Base-by-base conservation (phyloP, 768 basidiomycete genomes). In the Auricularia heimuer region DNA sequence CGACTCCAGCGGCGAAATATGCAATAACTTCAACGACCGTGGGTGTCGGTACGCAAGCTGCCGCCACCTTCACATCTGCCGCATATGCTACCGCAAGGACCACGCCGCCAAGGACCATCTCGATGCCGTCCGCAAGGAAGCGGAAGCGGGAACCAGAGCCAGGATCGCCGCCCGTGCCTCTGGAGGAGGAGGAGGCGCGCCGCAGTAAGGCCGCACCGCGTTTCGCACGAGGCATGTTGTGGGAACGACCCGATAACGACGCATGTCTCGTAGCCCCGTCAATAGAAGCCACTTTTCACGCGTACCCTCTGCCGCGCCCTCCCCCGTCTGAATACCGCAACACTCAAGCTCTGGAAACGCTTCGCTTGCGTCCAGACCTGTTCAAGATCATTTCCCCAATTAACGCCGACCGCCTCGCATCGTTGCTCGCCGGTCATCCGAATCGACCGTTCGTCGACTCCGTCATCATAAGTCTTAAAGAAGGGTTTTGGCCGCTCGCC, bases 401-500 rank as follows among this genome's bases (percentile, higher is more conserved):
- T 63, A 70, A 79, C 18, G 72, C 76, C 24, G 67, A 74, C 18
- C 62, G 47, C 0, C 72, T 80, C 35, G 62, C 75, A 63, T 7
- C 45, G 3, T 68, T 76, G 0, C 65, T 80, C 0, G 8, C 3
- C 0, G 3, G 29, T 3, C 81, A 81, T 66, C 78, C 80, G 0
- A 81, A 80, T 63, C 73, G 66, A 12, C 54, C 70, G 0, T 76
- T 78, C 34, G 79, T 81, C 0, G 6, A 68, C 0, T 81, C 77
- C 0, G 74, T 81, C 0, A 42, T 66, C 8, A 4, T 29, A 0
- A 71, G 72, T 0, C 70, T 83, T 0, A 63, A 68, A 0, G 68
- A 77, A 1, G 81, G 81, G 1, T 81, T 81, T 67, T 82, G 80
- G 81, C 82, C 81, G 0, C 78, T 65, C 65, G 77, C 76, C 0